Conservation (phyloP, 1,284 basidiomycete species). For the Naganishia albida region DNA sequence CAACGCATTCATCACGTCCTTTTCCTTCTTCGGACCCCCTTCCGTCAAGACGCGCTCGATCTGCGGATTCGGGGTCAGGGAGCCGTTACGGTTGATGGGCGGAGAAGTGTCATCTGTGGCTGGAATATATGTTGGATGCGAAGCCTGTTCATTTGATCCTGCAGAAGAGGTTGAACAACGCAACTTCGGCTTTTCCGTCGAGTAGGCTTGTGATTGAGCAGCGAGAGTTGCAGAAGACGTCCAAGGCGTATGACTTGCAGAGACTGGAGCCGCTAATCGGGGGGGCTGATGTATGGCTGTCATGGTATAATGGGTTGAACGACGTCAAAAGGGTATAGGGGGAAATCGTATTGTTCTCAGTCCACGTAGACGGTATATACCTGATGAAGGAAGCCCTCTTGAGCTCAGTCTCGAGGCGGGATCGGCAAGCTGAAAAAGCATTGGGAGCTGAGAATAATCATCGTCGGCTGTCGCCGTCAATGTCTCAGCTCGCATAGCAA, state of each 20-base stretch:
- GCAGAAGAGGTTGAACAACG: not conserved
- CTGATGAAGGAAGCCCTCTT: not conserved
- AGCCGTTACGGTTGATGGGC: slow-evolving; percentile 11
- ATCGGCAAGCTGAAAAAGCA: slow-evolving; percentile 2
- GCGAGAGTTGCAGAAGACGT: slow-evolving; percentile 22
- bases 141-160: not conserved
- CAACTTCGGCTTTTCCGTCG: slow-evolving; percentile 15
- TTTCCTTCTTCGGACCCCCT: slow-evolving; percentile 19
- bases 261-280: slow-evolving; percentile 10
- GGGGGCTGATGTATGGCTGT: not conserved
- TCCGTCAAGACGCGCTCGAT: slow-evolving; percentile 21
- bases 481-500: slow-evolving; percentile 10
- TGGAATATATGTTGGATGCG: slow-evolving; percentile 7
- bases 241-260: slow-evolving; percentile 13
- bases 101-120: slow-evolving; percentile 3
- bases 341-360: not conserved
- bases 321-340: not conserved
- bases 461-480: slow-evolving; percentile 17
- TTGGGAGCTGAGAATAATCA: slow-evolving; percentile 15
- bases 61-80: slow-evolving; percentile 13
- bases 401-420: not conserved
- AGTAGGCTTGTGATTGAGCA: not conserved
- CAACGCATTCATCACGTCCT: slow-evolving; percentile 26
- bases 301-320: not conserved
- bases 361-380: not conserved